Evolutionary conservation across 805 yeast species (phyloP).

Genomic region (Candida ficus): DNA sequence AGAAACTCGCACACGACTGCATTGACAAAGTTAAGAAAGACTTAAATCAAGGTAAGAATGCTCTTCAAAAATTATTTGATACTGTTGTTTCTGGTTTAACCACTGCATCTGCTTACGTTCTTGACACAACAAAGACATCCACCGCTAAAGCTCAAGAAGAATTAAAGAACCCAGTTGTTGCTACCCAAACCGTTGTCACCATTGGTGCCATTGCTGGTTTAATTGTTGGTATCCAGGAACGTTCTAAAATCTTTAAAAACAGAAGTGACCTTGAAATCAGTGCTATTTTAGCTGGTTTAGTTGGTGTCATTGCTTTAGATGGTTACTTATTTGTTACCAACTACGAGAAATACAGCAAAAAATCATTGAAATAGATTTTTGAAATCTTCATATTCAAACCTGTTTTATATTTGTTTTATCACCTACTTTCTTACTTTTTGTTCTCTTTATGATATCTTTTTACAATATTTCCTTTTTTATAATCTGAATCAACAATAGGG

Average conservation of each 20-base stretch:
- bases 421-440: too few relatives aligned
- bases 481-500: too few relatives aligned
- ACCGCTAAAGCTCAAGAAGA: conserved; percentile 30
- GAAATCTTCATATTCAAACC: too few relatives aligned
- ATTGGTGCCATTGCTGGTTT: conserved; percentile 44
- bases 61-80: conserved; percentile 16
- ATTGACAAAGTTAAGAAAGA: conserved; percentile 29
- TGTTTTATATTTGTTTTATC: too few relatives aligned
- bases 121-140: conserved; percentile 19
- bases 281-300: conserved; percentile 45
- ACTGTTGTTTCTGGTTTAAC: conserved; percentile 12
- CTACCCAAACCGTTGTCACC: conserved; percentile 46
- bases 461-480: too few relatives aligned
- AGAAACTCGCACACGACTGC: conserved; percentile 32
- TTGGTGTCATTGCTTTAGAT: conserved; percentile 52
- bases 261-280: conserved; percentile 43
- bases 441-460: too few relatives aligned
- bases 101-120: conserved; percentile 18
- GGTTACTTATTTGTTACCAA: conserved; percentile 47
- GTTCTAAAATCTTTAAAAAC: conserved; percentile 40
- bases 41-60: conserved; percentile 24
- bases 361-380: conserved; percentile 7
- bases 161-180: conserved; percentile 58
- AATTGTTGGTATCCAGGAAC: conserved; percentile 44
- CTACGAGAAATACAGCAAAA: conserved; percentile 51